Conservation (phyloP, 2,329 filamentous ascomycete genomes). For the Verticillium tricorpus region DNA sequence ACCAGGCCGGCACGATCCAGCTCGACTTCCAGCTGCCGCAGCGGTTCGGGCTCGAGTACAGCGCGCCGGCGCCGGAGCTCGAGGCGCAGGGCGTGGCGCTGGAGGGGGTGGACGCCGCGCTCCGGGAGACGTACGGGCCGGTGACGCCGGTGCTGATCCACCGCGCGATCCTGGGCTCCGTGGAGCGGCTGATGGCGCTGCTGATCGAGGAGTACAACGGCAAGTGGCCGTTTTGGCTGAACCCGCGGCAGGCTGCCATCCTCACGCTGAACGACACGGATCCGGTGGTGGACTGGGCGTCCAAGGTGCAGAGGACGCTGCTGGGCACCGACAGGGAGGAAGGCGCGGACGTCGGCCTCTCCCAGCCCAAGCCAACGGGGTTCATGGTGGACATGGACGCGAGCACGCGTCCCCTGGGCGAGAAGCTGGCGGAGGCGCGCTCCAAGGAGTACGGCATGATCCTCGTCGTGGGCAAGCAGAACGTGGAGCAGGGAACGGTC, state of each 20-base stretch:
- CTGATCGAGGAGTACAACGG: constrained; percentile 80
- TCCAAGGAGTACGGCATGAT: constrained; percentile 69
- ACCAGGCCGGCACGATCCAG: constrained; percentile 85
- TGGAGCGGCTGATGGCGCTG: constrained; percentile 80
- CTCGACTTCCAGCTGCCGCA: constrained; percentile 86
- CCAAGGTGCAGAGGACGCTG: constrained; percentile 42
- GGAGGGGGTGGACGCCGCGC: constrained; percentile 24
- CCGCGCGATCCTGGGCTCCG: constrained; percentile 76
- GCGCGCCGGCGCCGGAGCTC: constrained; percentile 60
- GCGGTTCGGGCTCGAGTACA: constrained; percentile 73
- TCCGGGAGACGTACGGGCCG: constrained; percentile 43
- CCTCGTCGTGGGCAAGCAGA: constrained; percentile 64
- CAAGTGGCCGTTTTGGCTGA: constrained; percentile 84
- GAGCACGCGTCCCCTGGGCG: constrained; percentile 55
- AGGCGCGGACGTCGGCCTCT: constrained; percentile 1
- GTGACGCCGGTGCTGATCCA: constrained; percentile 77
- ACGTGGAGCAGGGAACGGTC: constrained; percentile 56
- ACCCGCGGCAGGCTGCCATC: constrained; percentile 71
- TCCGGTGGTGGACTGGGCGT: constrained; percentile 46
- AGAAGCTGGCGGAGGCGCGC: constrained; percentile 71
- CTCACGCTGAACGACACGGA: constrained; percentile 64
- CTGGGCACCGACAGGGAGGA: constrained; percentile 32
- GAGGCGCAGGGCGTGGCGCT: constrained; percentile 46
- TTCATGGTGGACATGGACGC: constrained; percentile 68
- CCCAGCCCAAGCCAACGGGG: constrained; percentile 46